These are phyloP conservation scores for Rubia peregrina DNA, from an alignment of 305 asterid genomes.

Conservation along the genomic window DNA sequence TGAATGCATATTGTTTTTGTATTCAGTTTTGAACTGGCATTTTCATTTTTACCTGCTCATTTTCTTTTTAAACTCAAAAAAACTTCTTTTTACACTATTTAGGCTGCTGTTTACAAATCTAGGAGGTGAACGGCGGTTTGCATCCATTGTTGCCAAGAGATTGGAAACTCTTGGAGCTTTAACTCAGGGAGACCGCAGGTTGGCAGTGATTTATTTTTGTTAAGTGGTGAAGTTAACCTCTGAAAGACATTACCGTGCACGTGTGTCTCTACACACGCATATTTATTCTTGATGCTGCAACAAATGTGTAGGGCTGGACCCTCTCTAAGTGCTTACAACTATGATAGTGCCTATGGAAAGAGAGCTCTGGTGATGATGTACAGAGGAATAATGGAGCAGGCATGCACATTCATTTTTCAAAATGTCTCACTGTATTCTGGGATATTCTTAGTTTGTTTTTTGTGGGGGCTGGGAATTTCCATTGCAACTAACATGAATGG, in stretches of 20 bases:
- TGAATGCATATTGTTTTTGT: neutral
- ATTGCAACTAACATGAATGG: slow-evolving; percentile 5
- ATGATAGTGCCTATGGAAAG: slow-evolving; percentile 88
- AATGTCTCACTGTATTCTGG: slow-evolving; percentile 15
- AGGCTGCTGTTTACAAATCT: slow-evolving; percentile 94
- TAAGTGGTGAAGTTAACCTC: slow-evolving; percentile 5
- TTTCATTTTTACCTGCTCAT: neutral
- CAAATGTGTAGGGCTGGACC: slow-evolving; percentile 79
- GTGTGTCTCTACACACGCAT: neutral
- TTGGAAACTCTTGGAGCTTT: slow-evolving; percentile 97
- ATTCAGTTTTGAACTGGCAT: neutral
- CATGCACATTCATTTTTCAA: slow-evolving; percentile 22
- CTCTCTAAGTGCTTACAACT: slow-evolving; percentile 88
- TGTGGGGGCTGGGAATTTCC: neutral
- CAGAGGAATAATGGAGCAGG: slow-evolving; percentile 86
- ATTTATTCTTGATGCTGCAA: slow-evolving; percentile 19
- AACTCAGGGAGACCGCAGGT: slow-evolving; percentile 99
- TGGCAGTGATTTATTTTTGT: slow-evolving; percentile 16
- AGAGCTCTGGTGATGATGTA: slow-evolving; percentile 69
- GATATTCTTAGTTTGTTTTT: neutral
- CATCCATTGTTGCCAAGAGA: slow-evolving; percentile 94
- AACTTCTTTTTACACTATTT: slow-evolving; percentile 15
- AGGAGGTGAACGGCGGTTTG: slow-evolving; percentile 98
- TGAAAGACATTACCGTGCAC: neutral
- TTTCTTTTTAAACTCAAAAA: neutral